These are phyloP conservation scores for Fusarium caatingaense DNA, from an alignment of 2,329 filamentous ascomycete species.

Conservation along the genomic window DNA sequence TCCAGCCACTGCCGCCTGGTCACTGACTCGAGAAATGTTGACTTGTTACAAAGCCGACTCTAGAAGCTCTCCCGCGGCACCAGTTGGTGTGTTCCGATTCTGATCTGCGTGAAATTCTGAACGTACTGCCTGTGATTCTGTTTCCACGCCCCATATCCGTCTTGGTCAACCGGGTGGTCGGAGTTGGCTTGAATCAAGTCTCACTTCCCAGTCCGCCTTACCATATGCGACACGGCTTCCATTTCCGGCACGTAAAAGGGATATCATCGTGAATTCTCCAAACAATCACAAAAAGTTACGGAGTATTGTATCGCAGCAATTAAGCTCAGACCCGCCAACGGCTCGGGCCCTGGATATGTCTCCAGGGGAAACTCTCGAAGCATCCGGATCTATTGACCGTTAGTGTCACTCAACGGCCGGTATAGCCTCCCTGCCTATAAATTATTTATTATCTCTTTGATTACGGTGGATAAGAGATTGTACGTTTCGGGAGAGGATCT, in stretches of 20 bases:
- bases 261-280: not conserved
- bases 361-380: not conserved
- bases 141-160: not conserved
- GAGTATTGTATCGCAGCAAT: not conserved
- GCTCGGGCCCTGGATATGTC: not conserved
- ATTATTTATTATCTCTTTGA: not conserved
- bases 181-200: conserved; percentile 10
- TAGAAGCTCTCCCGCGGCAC: not conserved
- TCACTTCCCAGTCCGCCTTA: conserved; percentile 6
- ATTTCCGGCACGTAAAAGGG: not conserved
- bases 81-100: not conserved
- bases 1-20: not conserved
- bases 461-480: not conserved
- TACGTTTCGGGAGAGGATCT: not conserved
- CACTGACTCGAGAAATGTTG: not conserved
- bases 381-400: not conserved
- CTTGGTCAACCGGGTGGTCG: not conserved
- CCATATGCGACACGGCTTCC: conserved; percentile 9
- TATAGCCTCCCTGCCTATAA: not conserved
- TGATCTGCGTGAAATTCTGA: not conserved
- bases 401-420: not conserved
- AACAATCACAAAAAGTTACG: not conserved
- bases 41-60: not conserved
- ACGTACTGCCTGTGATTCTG: not conserved
- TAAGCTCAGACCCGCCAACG: not conserved